Base-by-base conservation (phyloP, 1,284 basidiomycete genomes). In the Phylloporus sp. region DNA sequence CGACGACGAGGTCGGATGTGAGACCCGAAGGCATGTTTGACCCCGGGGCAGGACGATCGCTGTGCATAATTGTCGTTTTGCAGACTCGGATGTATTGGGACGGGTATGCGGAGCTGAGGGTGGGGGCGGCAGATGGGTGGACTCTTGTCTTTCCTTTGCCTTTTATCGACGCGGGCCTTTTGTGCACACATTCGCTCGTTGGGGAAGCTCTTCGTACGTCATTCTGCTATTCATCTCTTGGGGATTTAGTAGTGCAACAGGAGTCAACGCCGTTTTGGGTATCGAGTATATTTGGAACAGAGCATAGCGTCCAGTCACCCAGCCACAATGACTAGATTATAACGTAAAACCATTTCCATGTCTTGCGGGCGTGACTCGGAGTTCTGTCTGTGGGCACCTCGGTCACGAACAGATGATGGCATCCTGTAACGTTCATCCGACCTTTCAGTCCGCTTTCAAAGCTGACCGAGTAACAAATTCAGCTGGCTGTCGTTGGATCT, bases 11-110 rank as follows among this genome's bases (percentile, higher is more conserved):
- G 79, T 90, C 8, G 37, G 88, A 93, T 64, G 84, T 96, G 47
- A 80, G 86, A n/a, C 80, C 82, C 2, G 90, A 93, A 51, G 90
- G 95, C 71, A 93, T 96, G 50, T 90, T 94, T 72, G 87, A 83
- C 20, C 74, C 72, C 74, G 40, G 86, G 85, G 64, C 77, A 80
- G 54, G 88, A 89, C 61, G 93, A 92, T 68, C 81, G 89, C 64
- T 90, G 87, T 76, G 95, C 95, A 20, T 98, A 98, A 80, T 76
- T 98, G 74, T 80, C 98, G 73, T 95, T 98, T 78, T 98, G 98
- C 76, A 76, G 84, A 66, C n/a, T n/a, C n/a, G n/a, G n/a, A n/a
- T 79, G 86, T 52, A 50, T 83, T 31, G 74, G 64, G 47, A 26
- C 42, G 10, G 52, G 59, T 22, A 52, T 20, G 39, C 67, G 74